Evolutionary conservation across 2,329 filamentous ascomycete genomes (phyloP).

Genomic region (Aureobasidium sp.): DNA sequence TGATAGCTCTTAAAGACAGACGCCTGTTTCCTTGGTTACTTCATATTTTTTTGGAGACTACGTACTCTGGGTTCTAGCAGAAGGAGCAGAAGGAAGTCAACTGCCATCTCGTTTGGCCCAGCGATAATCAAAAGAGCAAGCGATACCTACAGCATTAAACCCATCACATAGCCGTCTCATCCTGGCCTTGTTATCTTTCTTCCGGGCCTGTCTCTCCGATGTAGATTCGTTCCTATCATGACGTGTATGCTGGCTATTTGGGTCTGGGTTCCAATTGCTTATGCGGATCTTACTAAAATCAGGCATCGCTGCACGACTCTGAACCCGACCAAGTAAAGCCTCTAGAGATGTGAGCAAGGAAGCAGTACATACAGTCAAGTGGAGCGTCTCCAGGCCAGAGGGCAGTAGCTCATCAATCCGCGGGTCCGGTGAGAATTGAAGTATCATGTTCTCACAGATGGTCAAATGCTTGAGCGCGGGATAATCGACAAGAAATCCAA

Average conservation of each 20-base stretch:
- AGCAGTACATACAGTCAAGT: background rate
- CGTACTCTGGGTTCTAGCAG: background rate
- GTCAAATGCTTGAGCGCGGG: background rate
- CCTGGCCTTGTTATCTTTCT: background rate
- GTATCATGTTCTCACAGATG: background rate
- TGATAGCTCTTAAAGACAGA: too few species aligned
- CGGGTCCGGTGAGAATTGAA: background rate
- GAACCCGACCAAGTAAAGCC: background rate
- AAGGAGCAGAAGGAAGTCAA: background rate
- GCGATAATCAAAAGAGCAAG: background rate
- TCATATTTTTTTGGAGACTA: too few species aligned
- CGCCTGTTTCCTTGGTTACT: too few species aligned
- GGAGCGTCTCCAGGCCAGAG: background rate
- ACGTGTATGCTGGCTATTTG: background rate
- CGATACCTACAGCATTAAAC: background rate
- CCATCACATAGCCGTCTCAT: background rate
- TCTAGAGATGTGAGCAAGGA: background rate
- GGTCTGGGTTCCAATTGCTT: background rate
- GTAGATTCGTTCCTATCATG: too few species aligned
- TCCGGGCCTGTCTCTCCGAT: too few species aligned
- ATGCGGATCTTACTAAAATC: background rate
- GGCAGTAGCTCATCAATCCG: background rate
- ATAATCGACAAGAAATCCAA: background rate
- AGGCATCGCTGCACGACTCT: background rate
- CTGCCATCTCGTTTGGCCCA: background rate